Conservation (phyloP, 352 stramenopile species). For the Globisporangium spinosum region DNA sequence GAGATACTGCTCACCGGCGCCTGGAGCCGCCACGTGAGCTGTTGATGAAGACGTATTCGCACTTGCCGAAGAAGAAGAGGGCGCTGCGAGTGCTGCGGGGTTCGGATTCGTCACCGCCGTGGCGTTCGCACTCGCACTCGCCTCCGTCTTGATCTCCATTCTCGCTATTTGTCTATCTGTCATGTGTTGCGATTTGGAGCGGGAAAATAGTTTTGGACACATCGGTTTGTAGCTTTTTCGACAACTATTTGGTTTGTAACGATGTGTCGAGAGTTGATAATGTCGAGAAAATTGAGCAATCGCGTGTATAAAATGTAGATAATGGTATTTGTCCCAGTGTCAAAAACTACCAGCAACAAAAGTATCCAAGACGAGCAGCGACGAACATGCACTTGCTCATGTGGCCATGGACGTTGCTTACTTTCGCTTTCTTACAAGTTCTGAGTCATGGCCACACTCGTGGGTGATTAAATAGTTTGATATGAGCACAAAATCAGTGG, state of each 20-base stretch:
- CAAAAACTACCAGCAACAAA: not conserved
- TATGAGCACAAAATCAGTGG: not conserved
- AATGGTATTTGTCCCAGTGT: not conserved
- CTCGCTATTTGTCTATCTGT: not conserved
- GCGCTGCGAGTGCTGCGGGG: not conserved
- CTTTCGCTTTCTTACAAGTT: too few species aligned
- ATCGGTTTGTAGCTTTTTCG: not conserved
- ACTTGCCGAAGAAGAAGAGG: not conserved
- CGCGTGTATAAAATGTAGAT: not conserved
- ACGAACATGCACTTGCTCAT: not conserved
- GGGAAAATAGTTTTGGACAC: not conserved
- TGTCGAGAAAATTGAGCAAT: not conserved
- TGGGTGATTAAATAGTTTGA: not conserved
- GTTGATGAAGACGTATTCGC: not conserved
- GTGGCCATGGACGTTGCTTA: too few species aligned
- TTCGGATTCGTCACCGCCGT: constrained; percentile 16
- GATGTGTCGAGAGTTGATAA: not conserved
- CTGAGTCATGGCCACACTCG: not conserved
- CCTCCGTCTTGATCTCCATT: constrained; percentile 20
- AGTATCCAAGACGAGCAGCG: not conserved
- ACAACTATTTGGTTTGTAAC: not conserved
- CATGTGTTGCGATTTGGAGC: not conserved
- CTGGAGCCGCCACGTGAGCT: not conserved
- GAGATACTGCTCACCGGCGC: constrained; percentile 37
- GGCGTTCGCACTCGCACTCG: constrained; percentile 7